Conservation (phyloP, 805 yeast species). For the Ogataea angusta region DNA sequence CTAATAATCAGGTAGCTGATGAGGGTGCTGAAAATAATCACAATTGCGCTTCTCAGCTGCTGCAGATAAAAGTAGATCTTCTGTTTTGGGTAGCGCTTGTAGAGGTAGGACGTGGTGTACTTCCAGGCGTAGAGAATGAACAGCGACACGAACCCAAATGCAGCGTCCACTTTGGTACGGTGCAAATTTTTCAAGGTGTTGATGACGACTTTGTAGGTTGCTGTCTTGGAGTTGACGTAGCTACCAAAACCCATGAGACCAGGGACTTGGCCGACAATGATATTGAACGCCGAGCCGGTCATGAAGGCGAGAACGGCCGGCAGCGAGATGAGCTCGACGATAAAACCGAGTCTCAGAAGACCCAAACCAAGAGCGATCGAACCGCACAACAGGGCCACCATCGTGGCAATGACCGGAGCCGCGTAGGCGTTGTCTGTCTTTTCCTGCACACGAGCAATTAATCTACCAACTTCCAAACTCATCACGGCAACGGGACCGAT, state of each 20-base stretch:
- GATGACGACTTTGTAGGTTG: conserved; percentile 69
- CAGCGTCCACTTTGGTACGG: conserved; percentile 73
- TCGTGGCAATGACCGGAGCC: conserved; percentile 76
- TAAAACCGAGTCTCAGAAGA: conserved; percentile 76
- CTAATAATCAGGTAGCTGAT: conserved; percentile 73
- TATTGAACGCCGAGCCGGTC: conserved; percentile 89
- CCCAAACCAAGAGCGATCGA: conserved; percentile 82
- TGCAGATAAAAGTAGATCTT: conserved; percentile 64
- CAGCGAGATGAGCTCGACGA: conserved; percentile 82
- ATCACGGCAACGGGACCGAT: conserved; percentile 97
- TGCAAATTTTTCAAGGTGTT: conserved; percentile 69
- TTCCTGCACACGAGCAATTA: conserved; percentile 59
- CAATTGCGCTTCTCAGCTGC: conserved; percentile 77
- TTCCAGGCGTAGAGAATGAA: conserved; percentile 73
- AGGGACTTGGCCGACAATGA: conserved; percentile 83
- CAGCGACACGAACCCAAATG: conserved; percentile 78
- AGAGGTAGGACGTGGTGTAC: conserved; percentile 55
- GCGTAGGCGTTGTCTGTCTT: conserved; percentile 38
- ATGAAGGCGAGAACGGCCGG: conserved; percentile 95
- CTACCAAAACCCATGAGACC: conserved; percentile 72
- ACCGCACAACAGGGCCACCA: conserved; percentile 79
- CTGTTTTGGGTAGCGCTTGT: conserved; percentile 61
- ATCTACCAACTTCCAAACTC: conserved; percentile 82
- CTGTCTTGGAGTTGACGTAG: conserved; percentile 64
- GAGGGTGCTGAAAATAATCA: conserved; percentile 77